Conservation (phyloP, 2,329 filamentous ascomycete genomes). For the Xylogone sp. region DNA sequence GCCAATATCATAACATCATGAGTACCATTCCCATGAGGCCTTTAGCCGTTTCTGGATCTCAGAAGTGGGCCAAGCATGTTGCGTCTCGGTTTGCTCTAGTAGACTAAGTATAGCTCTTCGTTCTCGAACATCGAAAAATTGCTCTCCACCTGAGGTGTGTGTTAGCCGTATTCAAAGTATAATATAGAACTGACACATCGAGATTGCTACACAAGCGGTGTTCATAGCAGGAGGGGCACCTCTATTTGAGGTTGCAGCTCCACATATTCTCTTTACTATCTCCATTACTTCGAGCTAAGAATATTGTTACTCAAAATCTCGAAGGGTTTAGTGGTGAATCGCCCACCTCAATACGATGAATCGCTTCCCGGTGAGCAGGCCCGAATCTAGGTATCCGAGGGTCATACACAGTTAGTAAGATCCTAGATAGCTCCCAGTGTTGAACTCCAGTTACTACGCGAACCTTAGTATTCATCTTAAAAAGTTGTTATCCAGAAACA, state of each 20-base stretch:
- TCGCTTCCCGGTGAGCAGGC: constrained; percentile 10
- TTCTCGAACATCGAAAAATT: constrained; percentile 25
- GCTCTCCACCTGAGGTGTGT: constrained; percentile 19
- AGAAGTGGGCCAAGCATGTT: constrained; percentile 33
- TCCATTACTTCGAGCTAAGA: constrained; percentile 11
- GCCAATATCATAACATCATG: neutral
- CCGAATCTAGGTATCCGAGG: constrained; percentile 24
- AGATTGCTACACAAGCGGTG: constrained; percentile 28
- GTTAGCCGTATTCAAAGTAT: too few species aligned
- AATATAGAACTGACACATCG: constrained; percentile 24
- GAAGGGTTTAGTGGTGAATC: neutral
- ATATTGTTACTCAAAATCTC: neutral
- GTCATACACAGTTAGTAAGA: constrained; percentile 36
- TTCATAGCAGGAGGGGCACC: constrained; percentile 23
- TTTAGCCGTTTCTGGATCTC: constrained; percentile 27
- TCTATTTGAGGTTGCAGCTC: constrained; percentile 16
- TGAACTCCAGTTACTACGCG: constrained; percentile 32
- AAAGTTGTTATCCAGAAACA: neutral
- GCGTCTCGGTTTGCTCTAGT: constrained; percentile 16
- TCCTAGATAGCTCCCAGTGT: constrained; percentile 36
- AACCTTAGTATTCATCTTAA: neutral
- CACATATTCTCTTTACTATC: constrained; percentile 15
- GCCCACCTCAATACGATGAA: constrained; percentile 11
- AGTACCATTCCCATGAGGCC: constrained; percentile 26
- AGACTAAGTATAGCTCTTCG: constrained; percentile 26